Evolutionary conservation across 2,329 filamentous ascomycete species (phyloP).

Genomic region (Tricladium varicosporioides): DNA sequence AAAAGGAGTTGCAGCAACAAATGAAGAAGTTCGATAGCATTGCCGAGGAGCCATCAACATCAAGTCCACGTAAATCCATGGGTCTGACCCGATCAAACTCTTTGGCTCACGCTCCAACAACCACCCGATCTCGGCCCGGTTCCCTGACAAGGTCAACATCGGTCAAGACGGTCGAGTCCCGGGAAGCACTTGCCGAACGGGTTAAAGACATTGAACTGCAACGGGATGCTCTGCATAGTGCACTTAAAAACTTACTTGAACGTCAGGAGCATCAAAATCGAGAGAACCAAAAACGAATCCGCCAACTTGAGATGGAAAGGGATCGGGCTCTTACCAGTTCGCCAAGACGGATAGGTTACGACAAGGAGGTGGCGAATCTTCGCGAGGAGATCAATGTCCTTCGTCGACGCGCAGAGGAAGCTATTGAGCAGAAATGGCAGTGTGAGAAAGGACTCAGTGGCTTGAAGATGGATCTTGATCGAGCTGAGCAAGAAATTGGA

Average conservation of each 20-base stretch:
- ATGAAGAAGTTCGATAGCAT: conserved; percentile 57
- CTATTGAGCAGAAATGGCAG: conserved; percentile 92
- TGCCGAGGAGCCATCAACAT: conserved; percentile 49
- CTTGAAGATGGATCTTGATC: conserved; percentile 94
- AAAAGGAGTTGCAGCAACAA: conserved; percentile 43
- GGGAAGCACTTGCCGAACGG: conserved; percentile 71
- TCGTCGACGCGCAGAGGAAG: conserved; percentile 85
- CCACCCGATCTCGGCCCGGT: conserved; percentile 31
- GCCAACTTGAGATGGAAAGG: conserved; percentile 73
- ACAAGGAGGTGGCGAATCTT: conserved; percentile 76
- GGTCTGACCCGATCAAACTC: conserved; percentile 67
- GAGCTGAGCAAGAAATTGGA: conserved; percentile 87
- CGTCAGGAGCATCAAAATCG: conserved; percentile 82
- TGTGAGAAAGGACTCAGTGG: conserved; percentile 87
- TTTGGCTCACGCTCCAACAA: conserved; percentile 43
- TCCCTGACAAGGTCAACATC: conserved; percentile 58
- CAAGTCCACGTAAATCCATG: conserved; percentile 30
- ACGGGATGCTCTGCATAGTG: conserved; percentile 85
- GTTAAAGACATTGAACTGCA: conserved; percentile 93
- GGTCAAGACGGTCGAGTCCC: conserved; percentile 45
- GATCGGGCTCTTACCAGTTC: conserved; percentile 68
- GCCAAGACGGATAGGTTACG: conserved; percentile 75
- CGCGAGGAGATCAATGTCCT: conserved; percentile 83
- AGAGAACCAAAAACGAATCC: conserved; percentile 79
- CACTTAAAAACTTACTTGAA: conserved; percentile 80